phyloP scores from a whole-genome alignment of 139 green algal genomes.

The Chlamydomonas sp. region DNA sequence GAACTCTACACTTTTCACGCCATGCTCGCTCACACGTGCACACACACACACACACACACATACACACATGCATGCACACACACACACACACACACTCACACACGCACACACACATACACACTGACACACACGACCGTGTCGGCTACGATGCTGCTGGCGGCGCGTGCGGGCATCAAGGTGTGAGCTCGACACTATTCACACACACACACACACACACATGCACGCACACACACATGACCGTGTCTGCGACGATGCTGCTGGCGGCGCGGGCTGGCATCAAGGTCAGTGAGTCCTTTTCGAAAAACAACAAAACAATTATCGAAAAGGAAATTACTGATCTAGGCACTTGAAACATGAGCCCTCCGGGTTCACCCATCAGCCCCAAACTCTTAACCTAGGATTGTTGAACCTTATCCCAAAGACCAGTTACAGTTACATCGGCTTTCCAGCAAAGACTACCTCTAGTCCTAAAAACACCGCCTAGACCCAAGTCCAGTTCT shows the following conservation, averaged over 20 bases:
- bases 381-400: too few relatives aligned
- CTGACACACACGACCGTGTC: not conserved
- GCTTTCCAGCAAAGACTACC: too few relatives aligned
- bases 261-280: slow-evolving; percentile 71
- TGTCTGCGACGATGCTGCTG: slow-evolving; percentile 89
- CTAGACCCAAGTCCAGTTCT: too few relatives aligned
- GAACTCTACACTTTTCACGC: slow-evolving; percentile 33
- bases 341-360: too few relatives aligned
- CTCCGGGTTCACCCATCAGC: too few relatives aligned
- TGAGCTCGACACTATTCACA: not conserved
- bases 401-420: too few relatives aligned
- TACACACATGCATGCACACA: too few relatives aligned
- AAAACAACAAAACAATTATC: too few relatives aligned
- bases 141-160: not conserved
- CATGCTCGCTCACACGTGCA: too few relatives aligned
- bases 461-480: too few relatives aligned
- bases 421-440: too few relatives aligned
- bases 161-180: slow-evolving; percentile 4
- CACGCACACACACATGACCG: slow-evolving; percentile 82
- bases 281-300: slow-evolving; percentile 58
- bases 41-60: not conserved
- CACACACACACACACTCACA: not conserved
- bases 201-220: not conserved
- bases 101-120: not conserved
- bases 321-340: too few relatives aligned